Percentiles rank a stretch among this genome's conserved stretches.
Evolutionary conservation across 164 flowering plant genomes (phyloP).

Genomic region (Akebia trifoliata): DNA sequence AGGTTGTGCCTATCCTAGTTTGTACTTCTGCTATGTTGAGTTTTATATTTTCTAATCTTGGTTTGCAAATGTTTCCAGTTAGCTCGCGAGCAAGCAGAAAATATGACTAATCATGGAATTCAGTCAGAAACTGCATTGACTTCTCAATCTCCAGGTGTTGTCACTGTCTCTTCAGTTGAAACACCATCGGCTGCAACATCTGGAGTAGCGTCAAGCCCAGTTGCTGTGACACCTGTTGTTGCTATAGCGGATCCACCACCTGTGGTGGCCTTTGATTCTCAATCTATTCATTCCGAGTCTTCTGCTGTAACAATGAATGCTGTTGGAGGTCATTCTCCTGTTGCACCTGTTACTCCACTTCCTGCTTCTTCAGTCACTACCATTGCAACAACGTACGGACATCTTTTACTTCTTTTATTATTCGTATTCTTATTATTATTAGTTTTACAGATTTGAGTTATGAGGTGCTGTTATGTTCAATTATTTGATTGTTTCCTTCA

Average conservation of each 20-base stretch:
- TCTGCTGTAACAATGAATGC: conserved; percentile 22
- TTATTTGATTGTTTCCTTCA: background rate
- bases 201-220: conserved; percentile 50
- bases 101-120: conserved; percentile 31
- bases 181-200: conserved; percentile 18
- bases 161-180: conserved; percentile 24
- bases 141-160: conserved; percentile 22
- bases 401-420: conserved; percentile 1
- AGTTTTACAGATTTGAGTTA: background rate
- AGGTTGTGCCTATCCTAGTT: no score
- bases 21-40: background rate
- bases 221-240: conserved; percentile 41
- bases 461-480: background rate
- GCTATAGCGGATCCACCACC: conserved; percentile 26
- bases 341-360: conserved; percentile 1
- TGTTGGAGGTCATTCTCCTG: conserved; percentile 19
- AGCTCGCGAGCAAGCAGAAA: conserved; percentile 88
- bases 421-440: no score
- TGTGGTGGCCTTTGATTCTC: conserved; percentile 35
- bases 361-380: conserved; percentile 21
- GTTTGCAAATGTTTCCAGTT: conserved; percentile 36
- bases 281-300: conserved; percentile 18
- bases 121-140: conserved; percentile 27
- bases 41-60: conserved; percentile 10
- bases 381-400: conserved; percentile 13